Percentiles rank a stretch among this genome's conserved stretches.
phyloP scores from a whole-genome alignment of 2,329 filamentous ascomycete species.

The Colletotrichum limetticola region DNA sequence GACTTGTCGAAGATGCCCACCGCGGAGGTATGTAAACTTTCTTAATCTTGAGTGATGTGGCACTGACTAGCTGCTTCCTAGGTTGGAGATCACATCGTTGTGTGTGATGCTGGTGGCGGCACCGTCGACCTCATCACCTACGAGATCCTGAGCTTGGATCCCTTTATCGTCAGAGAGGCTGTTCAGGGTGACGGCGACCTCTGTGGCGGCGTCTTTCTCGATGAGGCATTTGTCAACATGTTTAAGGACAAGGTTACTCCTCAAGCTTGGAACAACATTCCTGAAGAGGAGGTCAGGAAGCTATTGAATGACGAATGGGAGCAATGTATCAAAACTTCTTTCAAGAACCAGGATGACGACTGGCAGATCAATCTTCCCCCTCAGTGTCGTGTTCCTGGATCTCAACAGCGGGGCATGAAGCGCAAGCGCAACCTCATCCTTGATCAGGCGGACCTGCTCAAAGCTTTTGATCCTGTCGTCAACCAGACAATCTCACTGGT shows the following conservation, averaged over 20 bases:
- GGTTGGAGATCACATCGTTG: slow-evolving; percentile 41
- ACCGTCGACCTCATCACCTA: too few species aligned
- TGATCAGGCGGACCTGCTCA: slow-evolving; percentile 35
- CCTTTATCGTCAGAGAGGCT: too few species aligned
- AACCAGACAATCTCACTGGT: slow-evolving; percentile 39
- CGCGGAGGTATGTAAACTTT: slow-evolving; percentile 34
- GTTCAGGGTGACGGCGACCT: too few species aligned
- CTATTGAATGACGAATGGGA: slow-evolving; percentile 41
- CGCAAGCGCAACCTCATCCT: slow-evolving; percentile 1
- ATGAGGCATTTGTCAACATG: too few species aligned
- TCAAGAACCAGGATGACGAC: slow-evolving; percentile 14
- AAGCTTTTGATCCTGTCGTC: slow-evolving; percentile 39
- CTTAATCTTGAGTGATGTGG: too few species aligned
- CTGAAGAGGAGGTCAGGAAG: not conserved
- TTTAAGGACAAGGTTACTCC: too few species aligned
- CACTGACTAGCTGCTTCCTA: not conserved
- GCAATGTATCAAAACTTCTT: slow-evolving; percentile 39
- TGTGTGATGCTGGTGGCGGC: slow-evolving; percentile 50
- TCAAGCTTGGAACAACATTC: not conserved
- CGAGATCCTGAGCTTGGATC: too few species aligned
- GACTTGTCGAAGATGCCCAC: slow-evolving; percentile 40
- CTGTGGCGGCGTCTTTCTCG: too few species aligned
- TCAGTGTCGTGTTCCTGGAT: not conserved
- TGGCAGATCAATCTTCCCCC: slow-evolving; percentile 38
- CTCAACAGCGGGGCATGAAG: not conserved